These are phyloP conservation scores for Komagataella populi DNA, from an alignment of 805 yeast species.

Conservation along the genomic window DNA sequence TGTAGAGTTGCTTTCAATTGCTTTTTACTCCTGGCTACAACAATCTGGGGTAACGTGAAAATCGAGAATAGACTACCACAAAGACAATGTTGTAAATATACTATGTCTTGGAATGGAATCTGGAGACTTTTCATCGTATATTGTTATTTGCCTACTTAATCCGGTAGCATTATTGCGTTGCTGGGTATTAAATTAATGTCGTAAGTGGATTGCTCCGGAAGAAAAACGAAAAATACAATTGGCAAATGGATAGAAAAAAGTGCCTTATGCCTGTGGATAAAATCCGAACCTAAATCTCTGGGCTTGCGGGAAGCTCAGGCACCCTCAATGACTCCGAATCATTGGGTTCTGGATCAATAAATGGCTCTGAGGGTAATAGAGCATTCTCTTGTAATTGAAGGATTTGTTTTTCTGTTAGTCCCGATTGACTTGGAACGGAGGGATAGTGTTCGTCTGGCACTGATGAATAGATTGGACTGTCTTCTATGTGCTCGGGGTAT, in stretches of 20 bases:
- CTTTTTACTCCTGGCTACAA: neutral
- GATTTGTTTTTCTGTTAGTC: constrained; percentile 28
- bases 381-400: constrained; percentile 41
- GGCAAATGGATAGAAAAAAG: neutral
- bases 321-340: neutral
- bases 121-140: neutral
- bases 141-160: neutral
- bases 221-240: too few species aligned
- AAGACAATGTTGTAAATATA: neutral
- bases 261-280: neutral
- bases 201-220: neutral
- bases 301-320: neutral
- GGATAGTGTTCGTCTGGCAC: neutral
- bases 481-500: neutral
- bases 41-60: neutral
- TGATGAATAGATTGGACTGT: neutral
- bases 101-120: neutral
- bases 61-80: neutral
- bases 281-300: neutral
- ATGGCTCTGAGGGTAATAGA: constrained; percentile 48
- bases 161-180: neutral
- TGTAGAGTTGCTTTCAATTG: neutral
- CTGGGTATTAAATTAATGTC: neutral
- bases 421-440: constrained; percentile 1
- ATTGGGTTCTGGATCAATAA: neutral